Evolutionary conservation across 2,329 filamentous ascomycete genomes (phyloP), one percentile per base, ranked within the genome.

Genomic region (Aciculosporium take): DNA sequence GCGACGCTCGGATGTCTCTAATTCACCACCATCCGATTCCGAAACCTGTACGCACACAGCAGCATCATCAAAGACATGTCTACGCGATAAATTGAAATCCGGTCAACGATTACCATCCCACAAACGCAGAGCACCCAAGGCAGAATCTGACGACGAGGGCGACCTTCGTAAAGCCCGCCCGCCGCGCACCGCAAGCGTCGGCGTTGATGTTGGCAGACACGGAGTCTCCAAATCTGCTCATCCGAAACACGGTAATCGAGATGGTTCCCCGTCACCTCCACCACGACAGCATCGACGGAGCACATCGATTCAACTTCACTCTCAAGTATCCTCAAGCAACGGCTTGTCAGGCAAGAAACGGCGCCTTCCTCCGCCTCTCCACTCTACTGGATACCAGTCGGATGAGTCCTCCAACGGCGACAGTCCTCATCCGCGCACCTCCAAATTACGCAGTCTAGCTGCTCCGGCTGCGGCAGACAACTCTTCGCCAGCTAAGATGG

Each of bases 401-500:
- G 80, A 83, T 55, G 71, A 80, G 48, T 78, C 79, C 35, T 75
- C 76, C 35, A 69, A 67, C 15, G 74, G 74, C 51, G 74, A 68
- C 29, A 76, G 72, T 49, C 73, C 74, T 8, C 70, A 74, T 45
- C 69, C 72, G 45, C 71, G 74, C 45, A 72, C 67, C 49, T 72
- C 74, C 33, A 76, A 74, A 47, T 53, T 75, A 40, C 71, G 73
- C 36, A 71, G 65, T 48, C 59, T 78, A 15, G 66, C 69, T 31
- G 73, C 72, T 1, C 71, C 74, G 7, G 65, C 68, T 9, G 69
- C 72, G 3, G 66, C 74, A 49, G 71, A 79, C 45, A 65, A 74
- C 51, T 69, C 79, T 50, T 78, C 84, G 38, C 71, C 83, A 44
- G 72, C 77, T 51, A 79, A 82, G 51, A 76, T 84, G 59, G 65